phyloP scores from a whole-genome alignment of 1,284 basidiomycete species.

The Vanrija sp. region DNA sequence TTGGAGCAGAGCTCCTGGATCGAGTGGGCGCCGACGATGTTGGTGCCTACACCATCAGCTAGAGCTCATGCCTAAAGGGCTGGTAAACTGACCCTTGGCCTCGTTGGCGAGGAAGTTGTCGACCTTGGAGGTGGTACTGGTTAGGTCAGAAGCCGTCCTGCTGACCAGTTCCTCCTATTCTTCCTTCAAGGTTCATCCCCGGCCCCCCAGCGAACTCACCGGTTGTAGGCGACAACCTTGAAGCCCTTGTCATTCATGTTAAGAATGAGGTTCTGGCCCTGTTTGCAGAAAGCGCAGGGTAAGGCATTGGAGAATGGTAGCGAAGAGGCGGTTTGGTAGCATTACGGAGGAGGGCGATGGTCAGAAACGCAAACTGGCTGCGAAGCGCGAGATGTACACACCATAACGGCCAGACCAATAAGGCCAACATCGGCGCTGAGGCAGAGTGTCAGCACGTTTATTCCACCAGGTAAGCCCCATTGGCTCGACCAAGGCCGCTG shows the following conservation, averaged over 20 bases:
- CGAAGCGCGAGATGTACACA: constrained; percentile 20
- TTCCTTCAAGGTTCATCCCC: background rate
- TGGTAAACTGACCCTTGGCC: constrained; percentile 73
- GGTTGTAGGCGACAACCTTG: constrained; percentile 94
- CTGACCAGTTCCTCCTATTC: no score
- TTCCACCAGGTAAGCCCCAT: background rate
- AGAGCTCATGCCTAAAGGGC: background rate
- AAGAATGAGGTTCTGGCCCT: constrained; percentile 94
- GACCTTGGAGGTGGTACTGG: constrained; percentile 83
- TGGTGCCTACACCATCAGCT: constrained; percentile 64
- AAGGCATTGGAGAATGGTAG: background rate
- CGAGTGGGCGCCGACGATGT: constrained; percentile 90
- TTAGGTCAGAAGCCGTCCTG: no score
- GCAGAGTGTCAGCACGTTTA: constrained; percentile 1
- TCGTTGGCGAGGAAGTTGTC: constrained; percentile 93
- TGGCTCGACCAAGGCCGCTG: no score
- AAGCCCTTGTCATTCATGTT: constrained; percentile 99
- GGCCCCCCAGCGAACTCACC: constrained; percentile 48
- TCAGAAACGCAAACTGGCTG: background rate
- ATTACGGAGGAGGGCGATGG: background rate
- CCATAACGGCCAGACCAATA: constrained; percentile 91
- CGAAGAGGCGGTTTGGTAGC: background rate
- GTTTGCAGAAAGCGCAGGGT: constrained; percentile 10
- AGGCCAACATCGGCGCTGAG: constrained; percentile 46
- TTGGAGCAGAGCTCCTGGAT: constrained; percentile 72